Conservation (phyloP, 371 early-diverging fungal genomes). For the Syncephalastrum monosporum region DNA sequence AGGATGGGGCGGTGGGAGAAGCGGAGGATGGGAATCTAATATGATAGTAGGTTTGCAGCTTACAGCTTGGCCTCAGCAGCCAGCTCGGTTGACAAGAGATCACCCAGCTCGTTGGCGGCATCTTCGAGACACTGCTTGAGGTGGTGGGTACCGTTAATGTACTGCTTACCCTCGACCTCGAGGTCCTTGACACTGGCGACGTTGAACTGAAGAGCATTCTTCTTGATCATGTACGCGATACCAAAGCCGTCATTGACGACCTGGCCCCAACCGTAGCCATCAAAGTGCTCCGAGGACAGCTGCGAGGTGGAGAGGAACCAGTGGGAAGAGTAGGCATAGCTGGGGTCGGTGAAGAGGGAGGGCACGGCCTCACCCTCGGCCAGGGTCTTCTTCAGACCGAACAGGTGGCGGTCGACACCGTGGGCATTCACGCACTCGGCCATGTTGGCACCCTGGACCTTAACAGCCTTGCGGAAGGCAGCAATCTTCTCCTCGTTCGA, state of each 20-base stretch:
- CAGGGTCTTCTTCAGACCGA: constrained; percentile 65
- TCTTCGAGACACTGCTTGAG: constrained; percentile 60
- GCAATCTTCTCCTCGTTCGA: constrained; percentile 58
- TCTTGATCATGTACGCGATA: constrained; percentile 92
- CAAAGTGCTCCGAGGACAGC: constrained; percentile 86
- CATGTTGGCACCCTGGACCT: constrained; percentile 82
- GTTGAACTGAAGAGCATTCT: constrained; percentile 82
- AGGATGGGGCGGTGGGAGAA: too few species aligned
- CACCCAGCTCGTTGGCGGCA: constrained; percentile 72
- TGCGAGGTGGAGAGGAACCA: constrained; percentile 96
- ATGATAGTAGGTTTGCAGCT: not conserved
- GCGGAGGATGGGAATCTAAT: not conserved
- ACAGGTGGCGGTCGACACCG: constrained; percentile 93
- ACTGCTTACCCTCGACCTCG: constrained; percentile 46
- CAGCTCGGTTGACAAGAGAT: constrained; percentile 56
- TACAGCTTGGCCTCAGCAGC: constrained; percentile 54
- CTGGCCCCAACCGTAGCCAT: constrained; percentile 95
- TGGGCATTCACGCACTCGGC: constrained; percentile 73
- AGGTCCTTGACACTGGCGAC: constrained; percentile 67
- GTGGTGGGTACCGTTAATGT: constrained; percentile 45
- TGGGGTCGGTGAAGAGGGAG: constrained; percentile 81
- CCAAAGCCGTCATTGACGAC: constrained; percentile 95
- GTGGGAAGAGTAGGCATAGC: constrained; percentile 76
- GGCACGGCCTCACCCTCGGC: constrained; percentile 77
- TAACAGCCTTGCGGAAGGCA: constrained; percentile 73